Base-by-base conservation (phyloP, 2,329 filamentous ascomycete genomes). In the Harringtonia lauricola region DNA sequence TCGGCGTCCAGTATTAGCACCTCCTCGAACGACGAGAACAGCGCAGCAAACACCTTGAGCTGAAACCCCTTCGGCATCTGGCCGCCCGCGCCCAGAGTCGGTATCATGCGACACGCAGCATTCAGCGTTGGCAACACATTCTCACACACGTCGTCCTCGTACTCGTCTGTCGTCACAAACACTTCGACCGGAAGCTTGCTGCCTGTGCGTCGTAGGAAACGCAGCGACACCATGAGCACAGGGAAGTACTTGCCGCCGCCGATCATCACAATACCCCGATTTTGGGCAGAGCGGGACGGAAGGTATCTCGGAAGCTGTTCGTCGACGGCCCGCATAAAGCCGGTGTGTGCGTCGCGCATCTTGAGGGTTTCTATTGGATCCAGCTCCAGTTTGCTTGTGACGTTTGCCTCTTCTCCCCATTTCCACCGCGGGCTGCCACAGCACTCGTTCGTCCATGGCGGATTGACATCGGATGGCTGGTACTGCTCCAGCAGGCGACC, bases 1-100 rank as follows among this genome's bases (percentile, higher is more conserved):
- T 79, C 74, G 43, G 70, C 70, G 52, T 79, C 75, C 53, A 79
- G 67, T 56, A 74, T 75, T 15, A 79, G 60, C 7, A 76, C 64
- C 42, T 76, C 66, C 54, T 78, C 70, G 49, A 78, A 79, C 4
- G 72, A 70, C 1, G 74, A 76, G 49, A 77, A 74, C 3, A 79
- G 60, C 15, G 79, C 64, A 3, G 74, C 65, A 50, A 77, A 69
- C 29, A 70, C 63, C 54, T 79, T 78, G 58, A 71, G 70, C 52
- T 79, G 74, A 53, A 67, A 76, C 34, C 68, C 60, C 43, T 65
- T 59, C 2, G 60, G 49, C 15, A 43, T 40, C 12, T 14, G 7
- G 36, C 40, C 34, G 43, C 49, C 10, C 31, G 46, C 21, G 33
- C 47, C 22, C 51, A 55, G 26, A 57, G 44, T 18, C 55, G 53